Base-by-base conservation (phyloP, 306 rosid genomes). In the Acacia confusa region DNA sequence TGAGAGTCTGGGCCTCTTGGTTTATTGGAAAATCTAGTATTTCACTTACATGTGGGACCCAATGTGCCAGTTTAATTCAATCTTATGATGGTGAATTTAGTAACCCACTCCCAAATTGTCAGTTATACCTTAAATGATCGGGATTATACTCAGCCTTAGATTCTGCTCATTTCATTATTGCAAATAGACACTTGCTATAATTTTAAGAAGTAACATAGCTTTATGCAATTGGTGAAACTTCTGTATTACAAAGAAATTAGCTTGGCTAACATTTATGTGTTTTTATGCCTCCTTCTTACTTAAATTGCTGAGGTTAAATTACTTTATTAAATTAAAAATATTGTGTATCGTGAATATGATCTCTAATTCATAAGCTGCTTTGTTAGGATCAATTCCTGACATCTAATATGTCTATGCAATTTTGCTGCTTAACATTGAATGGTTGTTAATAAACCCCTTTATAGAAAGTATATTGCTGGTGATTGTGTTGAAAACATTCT, bases 21-120 rank as follows among this genome's bases (percentile, higher is more conserved):
- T 70, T 50, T 60, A 74, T 60, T 44, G 36, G 38, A 69, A 65
- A 43, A 36, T 60, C 6, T 64, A 60, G 79, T 70, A 36, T 79
- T 74, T 45, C 74, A 9, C 22, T 15, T 60, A 14, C 63, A 58
- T 75, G 41, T 74, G 74, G 64, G 53, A 69, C 73, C 48, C 44
- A 44, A 74, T 55, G 20, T 64, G 24, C 28, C 45, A 19, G 25
- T 57, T 20, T 81, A 66, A 81, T 40, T 48, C 40, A 57, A 41
- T 75, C 43, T 48, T 64, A 66, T 50, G 38, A 74, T 74, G 50
- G 11, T 55, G 2, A 1, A n/a, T 74, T 44, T 20, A 20, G 76
- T 40, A 38, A 74, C 66, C 34, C 73, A 55, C 53, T 48, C 82
- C 65, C 63, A 72, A 72, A 36, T 74, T 28, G 75, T 78, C 34